phyloP scores from a whole-genome alignment of 2,329 filamentous ascomycete species.

The Fonsecaea pedrosoi region DNA sequence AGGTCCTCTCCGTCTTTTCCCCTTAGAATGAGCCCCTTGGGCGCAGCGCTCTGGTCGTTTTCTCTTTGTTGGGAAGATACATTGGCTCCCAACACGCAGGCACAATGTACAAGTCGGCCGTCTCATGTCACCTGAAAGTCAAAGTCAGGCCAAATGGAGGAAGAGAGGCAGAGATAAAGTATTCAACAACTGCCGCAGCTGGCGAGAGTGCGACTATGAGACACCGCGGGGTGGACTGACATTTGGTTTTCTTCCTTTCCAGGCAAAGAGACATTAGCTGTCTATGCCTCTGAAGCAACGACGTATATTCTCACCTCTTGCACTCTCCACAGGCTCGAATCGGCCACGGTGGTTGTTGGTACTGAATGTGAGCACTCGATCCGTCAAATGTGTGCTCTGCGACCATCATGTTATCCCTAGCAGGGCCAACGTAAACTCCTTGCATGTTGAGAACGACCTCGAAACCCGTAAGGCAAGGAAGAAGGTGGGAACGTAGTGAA shows the following conservation, averaged over 20 bases:
- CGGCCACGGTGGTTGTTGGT: conserved; percentile 6
- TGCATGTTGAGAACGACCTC: background rate
- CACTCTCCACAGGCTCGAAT: conserved; percentile 14
- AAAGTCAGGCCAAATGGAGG: background rate
- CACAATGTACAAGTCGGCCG: conserved; percentile 9
- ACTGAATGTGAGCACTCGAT: conserved; percentile 4
- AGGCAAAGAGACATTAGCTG: background rate
- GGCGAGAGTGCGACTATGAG: background rate
- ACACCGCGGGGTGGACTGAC: background rate
- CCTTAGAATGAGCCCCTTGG: background rate
- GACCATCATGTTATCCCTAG: background rate
- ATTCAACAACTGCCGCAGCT: background rate
- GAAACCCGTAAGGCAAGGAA: background rate
- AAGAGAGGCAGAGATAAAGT: background rate
- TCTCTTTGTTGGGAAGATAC: conserved; percentile 19
- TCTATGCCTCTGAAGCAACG: no score
- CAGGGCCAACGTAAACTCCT: background rate
- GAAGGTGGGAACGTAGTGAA: background rate
- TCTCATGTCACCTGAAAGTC: conserved; percentile 11
- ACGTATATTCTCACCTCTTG: conserved; percentile 6
- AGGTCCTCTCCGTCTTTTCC: background rate
- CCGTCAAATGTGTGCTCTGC: background rate
- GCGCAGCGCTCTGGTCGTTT: conserved; percentile 10
- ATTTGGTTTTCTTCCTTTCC: background rate
- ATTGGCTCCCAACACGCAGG: conserved; percentile 11